Percentiles rank a stretch among this genome's conserved stretches.
Conservation (phyloP, 352 stramenopile species). For the Phytophthora crassamura region DNA sequence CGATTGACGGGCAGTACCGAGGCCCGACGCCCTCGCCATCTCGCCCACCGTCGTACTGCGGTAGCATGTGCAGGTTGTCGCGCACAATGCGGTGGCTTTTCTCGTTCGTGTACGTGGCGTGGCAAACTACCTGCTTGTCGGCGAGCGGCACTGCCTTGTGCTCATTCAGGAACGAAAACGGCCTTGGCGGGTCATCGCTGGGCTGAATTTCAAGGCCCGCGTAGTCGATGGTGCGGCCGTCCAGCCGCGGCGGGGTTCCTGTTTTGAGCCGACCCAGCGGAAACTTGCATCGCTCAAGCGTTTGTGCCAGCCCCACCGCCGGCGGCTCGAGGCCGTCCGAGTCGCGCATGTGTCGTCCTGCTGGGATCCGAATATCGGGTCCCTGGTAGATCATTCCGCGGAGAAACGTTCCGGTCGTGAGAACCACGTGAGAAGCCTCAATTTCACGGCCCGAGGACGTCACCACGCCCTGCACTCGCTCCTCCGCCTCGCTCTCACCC, state of each 20-base stretch:
- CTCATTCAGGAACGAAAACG: slow-evolving; percentile 97
- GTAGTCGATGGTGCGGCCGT: slow-evolving; percentile 96
- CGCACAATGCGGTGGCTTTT: slow-evolving; percentile 95
- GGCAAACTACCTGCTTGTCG: slow-evolving; percentile 91
- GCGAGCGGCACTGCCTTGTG: slow-evolving; percentile 59
- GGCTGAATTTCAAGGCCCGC: slow-evolving; percentile 91
- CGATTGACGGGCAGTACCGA: slow-evolving; percentile 98
- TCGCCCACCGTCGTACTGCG: slow-evolving; percentile 89
- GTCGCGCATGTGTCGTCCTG: slow-evolving; percentile 92
- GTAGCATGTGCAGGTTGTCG: slow-evolving; percentile 94
- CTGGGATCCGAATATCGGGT: slow-evolving; percentile 89
- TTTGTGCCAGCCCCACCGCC: slow-evolving; percentile 94
- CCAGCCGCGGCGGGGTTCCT: slow-evolving; percentile 96
- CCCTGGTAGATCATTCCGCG: slow-evolving; percentile 97
- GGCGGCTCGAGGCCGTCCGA: slow-evolving; percentile 93
- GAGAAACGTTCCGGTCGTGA: slow-evolving; percentile 99
- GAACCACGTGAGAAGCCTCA: slow-evolving; percentile 81
- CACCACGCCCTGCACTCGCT: slow-evolving; percentile 72
- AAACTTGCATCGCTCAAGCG: slow-evolving; percentile 93
- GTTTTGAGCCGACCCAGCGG: slow-evolving; percentile 96
- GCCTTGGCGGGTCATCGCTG: slow-evolving; percentile 90
- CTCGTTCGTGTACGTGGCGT: slow-evolving; percentile 97
- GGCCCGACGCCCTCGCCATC: slow-evolving; percentile 77
- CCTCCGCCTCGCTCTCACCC: slow-evolving; percentile 33
- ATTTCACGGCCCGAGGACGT: slow-evolving; percentile 66